Base-by-base conservation (phyloP, 2,329 filamentous ascomycete species). In the Neonectria hederae region DNA sequence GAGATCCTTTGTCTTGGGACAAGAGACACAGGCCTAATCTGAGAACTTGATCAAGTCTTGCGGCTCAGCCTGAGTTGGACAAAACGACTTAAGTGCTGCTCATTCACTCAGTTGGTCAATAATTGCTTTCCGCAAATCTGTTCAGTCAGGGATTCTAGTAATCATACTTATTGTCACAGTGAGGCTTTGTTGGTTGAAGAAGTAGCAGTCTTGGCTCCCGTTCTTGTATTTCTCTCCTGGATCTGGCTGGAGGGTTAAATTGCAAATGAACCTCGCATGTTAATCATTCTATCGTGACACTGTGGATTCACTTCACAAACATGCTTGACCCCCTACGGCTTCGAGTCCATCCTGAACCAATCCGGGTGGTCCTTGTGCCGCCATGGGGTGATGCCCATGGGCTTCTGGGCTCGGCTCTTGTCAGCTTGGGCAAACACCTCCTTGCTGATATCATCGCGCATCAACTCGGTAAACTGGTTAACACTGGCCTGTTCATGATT, bases 371-470 rank as follows among this genome's bases (percentile, higher is more conserved):
- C 86, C 59, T 80, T 83, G 21, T 86, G 82, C 52, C 81, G 82
- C 88, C 88, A 90, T 2, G 84, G 83, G 69, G 83, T 85, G 67
- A 90, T 89, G 4, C 83, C 85, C 54, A 82, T 80, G 0, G 86
- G 84, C 46, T 88, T 84, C 42, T 84, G 82, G 57, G 83, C 78
- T 19, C 83, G 83, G 69, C 87, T 89, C 70, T 84, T 82, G 43
- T 76, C 80, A 2, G 83, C 86, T 61, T 85, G 82, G 11, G 84
- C 81, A 58, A 90, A 78, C 11, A 87, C 79, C 56, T 82, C 82
- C 48, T 79, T 80, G 64, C 78, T 84, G 48, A 82, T 79, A 5
- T 84, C 82, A 67, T 80, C 80, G 11, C 76, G 81, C 72, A 85
- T 82, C 7, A 83, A 74, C 5, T 83, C 75, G 6, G 79, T 79